phyloP scores from a whole-genome alignment of 179 eudicot genomes.

The Spergularia azorica region DNA sequence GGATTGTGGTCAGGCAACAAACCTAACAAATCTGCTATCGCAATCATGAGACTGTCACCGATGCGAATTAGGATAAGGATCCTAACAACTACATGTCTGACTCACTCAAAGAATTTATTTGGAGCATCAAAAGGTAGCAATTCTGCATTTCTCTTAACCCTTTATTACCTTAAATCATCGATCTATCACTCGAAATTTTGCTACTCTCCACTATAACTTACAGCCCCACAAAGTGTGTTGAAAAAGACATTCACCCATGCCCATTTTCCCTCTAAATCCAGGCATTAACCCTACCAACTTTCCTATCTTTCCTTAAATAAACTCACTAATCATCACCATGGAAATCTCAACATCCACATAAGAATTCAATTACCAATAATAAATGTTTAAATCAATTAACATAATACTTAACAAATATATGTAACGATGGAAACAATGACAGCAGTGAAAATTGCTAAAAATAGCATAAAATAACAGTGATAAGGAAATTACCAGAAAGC shows the following conservation, averaged over 20 bases:
- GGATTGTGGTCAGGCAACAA: not conserved
- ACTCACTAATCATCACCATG: no score
- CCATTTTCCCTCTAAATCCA: not conserved
- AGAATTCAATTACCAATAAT: not conserved
- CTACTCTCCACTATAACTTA: not conserved
- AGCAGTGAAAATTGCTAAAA: not conserved
- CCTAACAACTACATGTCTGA: no score
- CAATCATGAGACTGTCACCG: not conserved
- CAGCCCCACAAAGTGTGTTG: not conserved
- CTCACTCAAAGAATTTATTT: no score
- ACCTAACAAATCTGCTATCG: not conserved
- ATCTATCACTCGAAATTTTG: not conserved
- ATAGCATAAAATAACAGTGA: not conserved
- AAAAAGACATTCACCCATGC: not conserved
- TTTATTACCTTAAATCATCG: not conserved
- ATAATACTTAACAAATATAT: no score
- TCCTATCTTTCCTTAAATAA: no score
- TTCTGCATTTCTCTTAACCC: not conserved
- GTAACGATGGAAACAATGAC: not conserved
- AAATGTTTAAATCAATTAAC: not conserved
- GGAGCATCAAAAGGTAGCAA: not conserved
- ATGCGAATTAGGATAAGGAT: no score
- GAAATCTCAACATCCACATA: no score
- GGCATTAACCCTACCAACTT: not conserved
- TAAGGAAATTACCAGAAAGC: slow-evolving; percentile 69